A percentile compares a stretch with the other conserved stretches of the same genome.
Evolutionary conservation across 306 rosid genomes (phyloP).

Genomic region (Arachis stenosperma): DNA sequence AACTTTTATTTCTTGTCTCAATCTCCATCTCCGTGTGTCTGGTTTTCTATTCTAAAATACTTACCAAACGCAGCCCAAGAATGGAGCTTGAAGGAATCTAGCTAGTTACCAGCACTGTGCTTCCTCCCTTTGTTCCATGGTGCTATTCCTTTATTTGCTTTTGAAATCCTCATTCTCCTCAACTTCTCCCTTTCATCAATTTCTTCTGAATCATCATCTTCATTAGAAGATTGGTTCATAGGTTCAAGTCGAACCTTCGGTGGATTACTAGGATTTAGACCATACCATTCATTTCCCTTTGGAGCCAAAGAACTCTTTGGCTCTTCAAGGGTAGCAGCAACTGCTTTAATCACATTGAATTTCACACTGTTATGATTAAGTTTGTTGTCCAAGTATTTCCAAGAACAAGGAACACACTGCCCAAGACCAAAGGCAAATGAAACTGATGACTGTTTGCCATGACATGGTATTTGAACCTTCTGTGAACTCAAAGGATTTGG

Average conservation of each 20-base stretch:
- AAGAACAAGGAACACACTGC: conserved; percentile 46
- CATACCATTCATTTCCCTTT: conserved; percentile 38
- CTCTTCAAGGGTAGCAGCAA: conserved; percentile 73
- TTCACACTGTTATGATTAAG: conserved; percentile 26
- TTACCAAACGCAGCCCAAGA: too few relatives aligned
- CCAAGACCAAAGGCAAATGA: conserved; percentile 47
- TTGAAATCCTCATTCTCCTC: conserved; percentile 73
- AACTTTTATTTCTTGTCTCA: too few relatives aligned
- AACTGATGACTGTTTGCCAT: conserved; percentile 46
- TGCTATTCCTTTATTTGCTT: conserved; percentile 71
- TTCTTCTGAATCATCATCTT: conserved; percentile 44
- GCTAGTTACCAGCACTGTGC: conserved; percentile 70
- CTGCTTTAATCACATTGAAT: conserved; percentile 55
- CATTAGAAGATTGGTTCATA: conserved; percentile 35
- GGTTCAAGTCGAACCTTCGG: conserved; percentile 23
- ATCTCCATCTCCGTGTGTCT: too few relatives aligned
- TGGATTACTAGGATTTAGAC: conserved; percentile 37
- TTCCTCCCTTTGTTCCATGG: conserved; percentile 90
- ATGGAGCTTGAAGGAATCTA: too few relatives aligned
- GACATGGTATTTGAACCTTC: conserved; percentile 43
- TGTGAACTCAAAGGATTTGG: conserved; percentile 45
- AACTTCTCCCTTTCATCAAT: conserved; percentile 62
- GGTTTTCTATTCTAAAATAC: too few relatives aligned
- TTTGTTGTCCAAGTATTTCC: conserved; percentile 45
- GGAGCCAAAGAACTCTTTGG: conserved; percentile 43